Evolutionary conservation across 2,329 filamentous ascomycete genomes (phyloP), one percentile per base, ranked within the genome.

Genomic region (Hypoxylon sp.): DNA sequence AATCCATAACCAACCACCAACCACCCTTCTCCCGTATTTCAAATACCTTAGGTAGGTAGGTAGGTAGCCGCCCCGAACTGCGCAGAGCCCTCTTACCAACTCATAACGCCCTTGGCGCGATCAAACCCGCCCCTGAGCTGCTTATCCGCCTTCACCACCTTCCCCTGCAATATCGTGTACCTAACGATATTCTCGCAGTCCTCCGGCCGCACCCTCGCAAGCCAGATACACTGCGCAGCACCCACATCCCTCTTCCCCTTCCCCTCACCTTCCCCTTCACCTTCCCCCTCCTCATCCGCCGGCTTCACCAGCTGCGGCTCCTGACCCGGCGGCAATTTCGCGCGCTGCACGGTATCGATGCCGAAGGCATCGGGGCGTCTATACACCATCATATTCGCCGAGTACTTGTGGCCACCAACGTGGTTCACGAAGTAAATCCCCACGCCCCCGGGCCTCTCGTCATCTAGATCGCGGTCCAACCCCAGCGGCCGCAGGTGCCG

Each of bases 391-490:
- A 98, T 89, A 75, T 99, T 99, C 28, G 96, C 96, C 50, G 91
- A 90, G 81, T 97, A 98, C 82, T 98, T 98, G 83, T 99, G 96
- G 0, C 96, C 96, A 28, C 96, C 96, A 2, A 98, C 94, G 77
- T 99, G 96, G 72, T 90, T 95, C 76, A 98, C 97, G 78, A 98
- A 98, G 82, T 97, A 97, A 71, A 99, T 93, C 0, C 93, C 95
- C 5, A 98, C 95, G 11, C 96, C 96, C 10, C 95, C 95, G 0
- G 94, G 93, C 63, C 96, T 84, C 79, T 94, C 90, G 78, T 99
- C 96, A 76, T 97, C 89, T 50, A 96, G 82, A 77, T 98, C 95
- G 30, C 96, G 90, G 79, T 91, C 94, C 19, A 99, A 82, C 0
- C 94, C 94, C 11, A 97, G 83, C 1, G 93, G 92, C 0, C 94